Base-by-base conservation (phyloP, 768 basidiomycete genomes). In the Cyclocybe aegerita region DNA sequence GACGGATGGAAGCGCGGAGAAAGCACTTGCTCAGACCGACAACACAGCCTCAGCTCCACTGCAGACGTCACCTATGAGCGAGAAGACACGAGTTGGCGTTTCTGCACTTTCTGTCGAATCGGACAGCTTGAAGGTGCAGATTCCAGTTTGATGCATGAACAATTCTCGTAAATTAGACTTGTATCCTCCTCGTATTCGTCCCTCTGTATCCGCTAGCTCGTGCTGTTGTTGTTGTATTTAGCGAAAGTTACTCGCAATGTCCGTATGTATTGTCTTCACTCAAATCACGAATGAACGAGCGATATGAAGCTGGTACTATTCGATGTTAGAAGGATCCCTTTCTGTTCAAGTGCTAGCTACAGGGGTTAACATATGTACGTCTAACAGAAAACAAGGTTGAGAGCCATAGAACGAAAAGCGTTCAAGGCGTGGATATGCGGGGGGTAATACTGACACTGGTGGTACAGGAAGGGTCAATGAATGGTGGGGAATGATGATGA, bases 401-500 rank as follows among this genome's bases (percentile, higher is more conserved):
- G 23, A 23, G 23, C 23, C 23, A 23, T 23, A 23, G 23, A 23
- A 4, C 23, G 23, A 23, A 23, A 23, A 23, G 23, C 4, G 47
- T 35, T 33, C 30, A 53, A 33, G 49, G 48, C n/a, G 23, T 31
- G 39, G 44, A 39, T 29, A 15, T 32, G 30, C 14, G 39, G 16
- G 39, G 42, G 49, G 46, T 54, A 54, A 50, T 50, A 55, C 44
- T 48, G 41, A 57, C 54, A 56, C 46, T 57, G 55, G 17, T 52
- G 30, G 39, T 59, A 62, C 56, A 59, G 50, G 4, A 23, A 23
- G 23, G 50, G 44, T 56, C 44, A 58, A 54, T 59, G 58, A 49
- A 49, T 56, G 58, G 48, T 49, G 46, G 49, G 53, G 56, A 56
- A 55, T 55, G 52, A 46, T 59, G 60, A 49, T 60, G 54, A 23